Conservation (phyloP, 495 filamentous ascomycete genomes). For the Aspergillus egyptiacus region DNA sequence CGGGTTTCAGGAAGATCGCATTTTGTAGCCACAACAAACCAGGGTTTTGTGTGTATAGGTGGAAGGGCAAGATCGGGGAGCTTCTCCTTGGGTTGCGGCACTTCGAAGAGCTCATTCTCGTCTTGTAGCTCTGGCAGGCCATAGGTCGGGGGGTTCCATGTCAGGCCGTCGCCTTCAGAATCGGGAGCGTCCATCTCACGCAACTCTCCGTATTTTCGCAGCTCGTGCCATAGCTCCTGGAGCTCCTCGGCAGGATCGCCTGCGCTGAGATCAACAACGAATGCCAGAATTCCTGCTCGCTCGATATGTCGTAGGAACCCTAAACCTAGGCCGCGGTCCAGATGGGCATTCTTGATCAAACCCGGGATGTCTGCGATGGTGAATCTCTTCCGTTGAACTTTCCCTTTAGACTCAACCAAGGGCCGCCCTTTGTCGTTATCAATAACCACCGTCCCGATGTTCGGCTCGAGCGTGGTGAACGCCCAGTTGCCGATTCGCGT, state of each 20-base stretch:
- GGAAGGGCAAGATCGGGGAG: constrained; percentile 40
- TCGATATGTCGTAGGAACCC: constrained; percentile 93
- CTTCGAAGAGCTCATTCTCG: constrained; percentile 15
- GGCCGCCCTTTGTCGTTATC: constrained; percentile 73
- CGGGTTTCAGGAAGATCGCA: constrained; percentile 76
- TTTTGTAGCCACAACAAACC: constrained; percentile 97
- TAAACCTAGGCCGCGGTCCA: constrained; percentile 85
- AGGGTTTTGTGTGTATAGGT: constrained; percentile 80
- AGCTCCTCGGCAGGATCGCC: constrained; percentile 74
- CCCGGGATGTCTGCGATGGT: constrained; percentile 96
- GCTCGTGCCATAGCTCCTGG: constrained; percentile 79
- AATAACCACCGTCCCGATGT: constrained; percentile 89
- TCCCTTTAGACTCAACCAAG: constrained; percentile 35
- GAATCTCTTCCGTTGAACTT: constrained; percentile 60
- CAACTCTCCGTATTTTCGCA: constrained; percentile 76
- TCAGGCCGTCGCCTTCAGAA: constrained; percentile 41
- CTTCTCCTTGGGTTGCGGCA: constrained; percentile 6
- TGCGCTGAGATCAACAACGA: constrained; percentile 80
- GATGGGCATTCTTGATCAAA: constrained; percentile 80
- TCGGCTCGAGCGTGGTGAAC: constrained; percentile 90
- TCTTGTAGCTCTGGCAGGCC: constrained; percentile 23
- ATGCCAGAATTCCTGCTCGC: constrained; percentile 84
- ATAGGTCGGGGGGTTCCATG: constrained; percentile 16
- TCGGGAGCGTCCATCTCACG: constrained; percentile 48
- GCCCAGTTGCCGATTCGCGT: constrained; percentile 92